phyloP scores from a whole-genome alignment of 2,329 filamentous ascomycete species.

The Aaosphaeria arxii region DNA sequence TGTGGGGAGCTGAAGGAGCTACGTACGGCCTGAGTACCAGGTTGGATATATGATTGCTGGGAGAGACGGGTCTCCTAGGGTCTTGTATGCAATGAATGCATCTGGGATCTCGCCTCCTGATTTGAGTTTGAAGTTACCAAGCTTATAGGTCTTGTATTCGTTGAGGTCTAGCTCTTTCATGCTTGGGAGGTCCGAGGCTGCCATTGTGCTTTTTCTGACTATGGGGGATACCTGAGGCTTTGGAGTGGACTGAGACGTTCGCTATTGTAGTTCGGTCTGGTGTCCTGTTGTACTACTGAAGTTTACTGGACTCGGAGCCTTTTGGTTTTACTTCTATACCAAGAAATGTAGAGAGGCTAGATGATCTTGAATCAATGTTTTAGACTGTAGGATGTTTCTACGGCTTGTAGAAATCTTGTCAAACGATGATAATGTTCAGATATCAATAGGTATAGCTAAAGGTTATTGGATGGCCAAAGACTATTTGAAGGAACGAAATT shows the following conservation, averaged over 20 bases:
- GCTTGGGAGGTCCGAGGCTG: background rate
- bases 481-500: too few species aligned
- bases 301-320: too few species aligned
- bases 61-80: constrained; percentile 60
- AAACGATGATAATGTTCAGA: too few species aligned
- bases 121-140: constrained; percentile 67
- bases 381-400: too few species aligned
- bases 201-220: constrained; percentile 1
- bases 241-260: background rate
- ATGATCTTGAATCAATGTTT: too few species aligned
- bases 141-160: constrained; percentile 52
- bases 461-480: too few species aligned
- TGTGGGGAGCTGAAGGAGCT: constrained; percentile 2
- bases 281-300: too few species aligned
- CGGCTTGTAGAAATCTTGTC: too few species aligned
- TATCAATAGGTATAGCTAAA: too few species aligned
- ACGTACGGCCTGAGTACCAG: constrained; percentile 66
- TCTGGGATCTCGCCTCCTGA: constrained; percentile 60
- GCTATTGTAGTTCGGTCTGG: constrained; percentile 1
- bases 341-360: too few species aligned
- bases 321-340: too few species aligned
- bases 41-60: constrained; percentile 74
- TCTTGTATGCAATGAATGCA: constrained; percentile 74
- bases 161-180: constrained; percentile 7
- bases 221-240: background rate